Conservation (phyloP, 2,329 filamentous ascomycete species). For the Beauveria sp. region DNA sequence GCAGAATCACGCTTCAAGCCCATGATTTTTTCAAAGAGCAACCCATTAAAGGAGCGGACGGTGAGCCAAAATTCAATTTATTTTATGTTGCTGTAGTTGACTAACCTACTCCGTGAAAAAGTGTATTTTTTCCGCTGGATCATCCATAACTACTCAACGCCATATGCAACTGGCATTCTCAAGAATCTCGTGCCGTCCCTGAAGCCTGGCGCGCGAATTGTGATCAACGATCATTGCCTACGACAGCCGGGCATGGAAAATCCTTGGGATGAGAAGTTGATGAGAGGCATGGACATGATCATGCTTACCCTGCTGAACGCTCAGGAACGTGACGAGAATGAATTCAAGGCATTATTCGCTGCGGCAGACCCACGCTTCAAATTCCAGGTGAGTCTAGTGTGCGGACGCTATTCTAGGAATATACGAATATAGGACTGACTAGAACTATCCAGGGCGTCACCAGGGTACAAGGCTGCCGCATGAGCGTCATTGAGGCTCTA, state of each 20-base stretch:
- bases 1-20: constrained; percentile 34
- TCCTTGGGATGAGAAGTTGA: constrained; percentile 39
- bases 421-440: constrained; percentile 9
- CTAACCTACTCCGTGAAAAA: constrained; percentile 14
- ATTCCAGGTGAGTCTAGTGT: constrained; percentile 28
- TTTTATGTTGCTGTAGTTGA: not conserved
- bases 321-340: constrained; percentile 39
- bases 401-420: not conserved
- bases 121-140: constrained; percentile 54
- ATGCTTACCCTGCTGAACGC: constrained; percentile 46
- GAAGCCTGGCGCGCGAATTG: constrained; percentile 44
- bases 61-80: constrained; percentile 20
- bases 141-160: constrained; percentile 53
- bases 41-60: constrained; percentile 43
- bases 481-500: constrained; percentile 42
- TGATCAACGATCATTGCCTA: constrained; percentile 39
- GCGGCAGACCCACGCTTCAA: constrained; percentile 34
- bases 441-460: constrained; percentile 27
- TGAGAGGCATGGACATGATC: constrained; percentile 42
- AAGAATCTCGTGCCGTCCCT: constrained; percentile 45
- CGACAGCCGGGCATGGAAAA: constrained; percentile 30
- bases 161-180: constrained; percentile 41
- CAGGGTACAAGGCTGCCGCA: constrained; percentile 33
- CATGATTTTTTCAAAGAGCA: constrained; percentile 55
- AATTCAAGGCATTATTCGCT: constrained; percentile 38